These are phyloP conservation scores for Condylostoma magnum DNA, from an alignment of 169 alveolate genomes.

Conservation along the genomic window DNA sequence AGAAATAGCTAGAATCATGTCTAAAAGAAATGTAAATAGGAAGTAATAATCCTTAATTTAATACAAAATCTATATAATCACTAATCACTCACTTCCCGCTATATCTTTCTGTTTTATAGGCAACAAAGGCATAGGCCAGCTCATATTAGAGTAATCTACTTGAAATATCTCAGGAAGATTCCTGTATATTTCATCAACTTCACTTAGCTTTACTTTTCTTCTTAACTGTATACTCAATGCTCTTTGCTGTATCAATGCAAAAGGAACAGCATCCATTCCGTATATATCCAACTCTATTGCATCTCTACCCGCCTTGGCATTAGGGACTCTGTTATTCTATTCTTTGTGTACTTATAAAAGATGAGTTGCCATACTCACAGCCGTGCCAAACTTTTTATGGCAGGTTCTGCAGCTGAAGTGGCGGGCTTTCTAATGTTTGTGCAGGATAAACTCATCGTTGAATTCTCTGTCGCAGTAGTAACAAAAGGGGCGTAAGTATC, in stretches of 20 bases:
- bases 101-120: no score
- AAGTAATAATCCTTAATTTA: no score
- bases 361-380: slow-evolving; percentile 72
- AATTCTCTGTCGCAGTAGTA: slow-evolving; percentile 97
- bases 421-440: slow-evolving; percentile 97
- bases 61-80: no score
- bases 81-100: no score
- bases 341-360: slow-evolving; percentile 91
- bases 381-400: slow-evolving; percentile 94
- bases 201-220: slow-evolving; percentile 6
- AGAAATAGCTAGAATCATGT: no score
- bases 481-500: slow-evolving; percentile 95
- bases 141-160: no score
- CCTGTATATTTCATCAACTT: background rate
- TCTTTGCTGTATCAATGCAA: slow-evolving; percentile 80
- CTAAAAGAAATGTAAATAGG: no score
- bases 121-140: slow-evolving; percentile 29
- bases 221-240: slow-evolving; percentile 6
- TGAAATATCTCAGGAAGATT: slow-evolving; percentile 10
- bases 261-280: slow-evolving; percentile 98
- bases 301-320: slow-evolving; percentile 96
- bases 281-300: slow-evolving; percentile 90
- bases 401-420: slow-evolving; percentile 95
- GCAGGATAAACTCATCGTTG: slow-evolving; percentile 94
- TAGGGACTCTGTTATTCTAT: slow-evolving; percentile 90